Percentiles rank a stretch among this genome's conserved stretches.
phyloP scores from a whole-genome alignment of 805 yeast genomes.

The Starmerella davenportii region DNA sequence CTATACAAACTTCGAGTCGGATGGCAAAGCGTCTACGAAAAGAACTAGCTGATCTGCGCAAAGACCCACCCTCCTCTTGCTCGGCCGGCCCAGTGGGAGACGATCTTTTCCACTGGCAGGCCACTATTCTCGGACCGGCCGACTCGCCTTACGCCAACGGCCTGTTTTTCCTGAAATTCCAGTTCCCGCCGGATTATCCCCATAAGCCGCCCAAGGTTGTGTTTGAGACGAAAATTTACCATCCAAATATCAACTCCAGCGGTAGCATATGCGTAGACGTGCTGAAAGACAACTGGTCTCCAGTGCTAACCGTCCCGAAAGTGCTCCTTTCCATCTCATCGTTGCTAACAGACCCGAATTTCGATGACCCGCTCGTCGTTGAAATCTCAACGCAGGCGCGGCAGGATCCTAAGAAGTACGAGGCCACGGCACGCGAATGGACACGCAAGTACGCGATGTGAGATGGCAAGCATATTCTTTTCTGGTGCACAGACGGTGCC shows the following conservation, averaged over 20 bases:
- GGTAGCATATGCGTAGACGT: conserved; percentile 95
- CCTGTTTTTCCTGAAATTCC: conserved; percentile 86
- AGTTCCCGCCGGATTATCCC: conserved; percentile 98
- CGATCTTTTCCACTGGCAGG: conserved; percentile 98
- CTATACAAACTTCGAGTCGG: too few species aligned
- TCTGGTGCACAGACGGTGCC: too few species aligned
- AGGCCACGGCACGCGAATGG: conserved; percentile 96
- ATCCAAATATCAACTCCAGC: conserved; percentile 88
- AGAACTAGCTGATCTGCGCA: conserved; percentile 87
- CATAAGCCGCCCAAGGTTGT: conserved; percentile 92
- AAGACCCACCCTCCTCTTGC: conserved; percentile 97
- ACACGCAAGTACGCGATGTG: conserved; percentile 93
- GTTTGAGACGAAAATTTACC: conserved; percentile 90
- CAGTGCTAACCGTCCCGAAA: conserved; percentile 90
- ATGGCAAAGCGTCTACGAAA: conserved; percentile 97
- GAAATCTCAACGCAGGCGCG: conserved; percentile 94
- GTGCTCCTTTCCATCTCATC: conserved; percentile 90
- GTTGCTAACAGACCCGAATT: conserved; percentile 90
- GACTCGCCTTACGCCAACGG: conserved; percentile 82
- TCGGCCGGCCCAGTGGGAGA: conserved; percentile 99
- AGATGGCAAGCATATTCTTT: too few species aligned
- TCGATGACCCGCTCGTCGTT: conserved; percentile 97
- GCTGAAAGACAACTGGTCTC: conserved; percentile 97
- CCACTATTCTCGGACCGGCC: conserved; percentile 96
- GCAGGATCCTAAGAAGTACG: conserved; percentile 83